Base-by-base conservation (phyloP, 768 basidiomycete genomes). In the Mycena olivaceomarginata region DNA sequence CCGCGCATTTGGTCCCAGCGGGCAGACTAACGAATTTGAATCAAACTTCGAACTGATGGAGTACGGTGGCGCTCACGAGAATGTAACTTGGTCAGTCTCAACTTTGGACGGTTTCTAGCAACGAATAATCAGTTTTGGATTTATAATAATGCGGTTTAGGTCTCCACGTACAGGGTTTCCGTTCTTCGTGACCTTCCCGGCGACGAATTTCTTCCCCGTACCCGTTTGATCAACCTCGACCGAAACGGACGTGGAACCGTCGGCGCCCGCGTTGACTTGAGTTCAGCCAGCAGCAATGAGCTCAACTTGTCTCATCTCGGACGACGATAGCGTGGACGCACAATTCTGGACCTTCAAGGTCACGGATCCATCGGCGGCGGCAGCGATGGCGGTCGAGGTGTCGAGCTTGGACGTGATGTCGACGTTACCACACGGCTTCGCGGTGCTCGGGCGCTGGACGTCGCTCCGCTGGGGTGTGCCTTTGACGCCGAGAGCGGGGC, bases 1-100 rank as follows among this genome's bases (percentile, higher is more conserved):
- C 91, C 10, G 88, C 85, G 82, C 92, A 92, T 67, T 82, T 87
- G 4, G 88, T 91, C 25, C 87, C 88, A 25, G 88, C 82, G 2
- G 92, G 91, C 40, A 93, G 48, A 45, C 72, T 67, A 11, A n/a
- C 46, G 0, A 67, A 45, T 73, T 7, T 56, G 39, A 9, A 46
- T 13, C 9, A 7, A 22, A n/a, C 22, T 10, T 4, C 31, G 37
- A n/a, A 7, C 6, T 13, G 16, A 13, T 2, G 1, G 4, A 1
- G 15, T 15, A 4, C 7, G 7, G 20, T 31, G 18, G 37, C 20
- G 39, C 64, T 57, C 56, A 85, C 76, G 86, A 76, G 53, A 88
- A 90, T 0, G 83, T 82, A 65, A 92, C 80, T 68, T 84, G 80
- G 31, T 31, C 31, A 31, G 31, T 31, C 31, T 31, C 31, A 31